phyloP scores from a whole-genome alignment of 148 eudicot species.

The Cornus florida region DNA sequence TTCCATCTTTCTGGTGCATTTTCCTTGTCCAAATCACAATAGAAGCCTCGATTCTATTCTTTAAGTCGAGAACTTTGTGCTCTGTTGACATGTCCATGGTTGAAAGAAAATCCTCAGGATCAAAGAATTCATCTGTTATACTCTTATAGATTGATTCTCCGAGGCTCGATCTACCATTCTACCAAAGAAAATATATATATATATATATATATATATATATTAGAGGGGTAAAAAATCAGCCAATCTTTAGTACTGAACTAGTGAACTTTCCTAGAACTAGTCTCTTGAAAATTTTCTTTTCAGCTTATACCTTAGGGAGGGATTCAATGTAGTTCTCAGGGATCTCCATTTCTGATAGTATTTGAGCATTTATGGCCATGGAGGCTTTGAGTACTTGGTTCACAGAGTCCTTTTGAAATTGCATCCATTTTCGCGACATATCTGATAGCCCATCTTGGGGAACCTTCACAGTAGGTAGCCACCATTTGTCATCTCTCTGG shows the following conservation, averaged over 20 bases:
- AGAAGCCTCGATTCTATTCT: conserved; percentile 90
- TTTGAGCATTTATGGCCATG: conserved; percentile 88
- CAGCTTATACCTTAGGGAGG: conserved; percentile 69
- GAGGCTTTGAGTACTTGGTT: conserved; percentile 90
- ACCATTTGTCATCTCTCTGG: conserved; percentile 70
- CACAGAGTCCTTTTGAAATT: conserved; percentile 73
- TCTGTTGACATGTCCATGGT: conserved; percentile 69
- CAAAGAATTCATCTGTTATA: conserved; percentile 74
- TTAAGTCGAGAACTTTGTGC: conserved; percentile 73
- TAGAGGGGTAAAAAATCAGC: not conserved
- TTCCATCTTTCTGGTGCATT: conserved; percentile 69
- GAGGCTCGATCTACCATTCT: conserved; percentile 88
- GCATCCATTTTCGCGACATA: conserved; percentile 60
- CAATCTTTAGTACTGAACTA: not conserved
- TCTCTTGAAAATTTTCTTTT: not conserved
- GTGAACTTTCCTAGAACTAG: not conserved
- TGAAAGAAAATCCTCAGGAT: conserved; percentile 49
- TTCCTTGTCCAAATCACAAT: conserved; percentile 84
- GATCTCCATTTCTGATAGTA: conserved; percentile 78
- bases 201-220: too few species aligned
- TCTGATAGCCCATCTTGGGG: conserved; percentile 70
- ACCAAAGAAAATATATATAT: not conserved
- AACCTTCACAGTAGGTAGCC: conserved; percentile 82
- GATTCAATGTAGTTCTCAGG: conserved; percentile 78
- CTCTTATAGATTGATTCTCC: conserved; percentile 72